These are phyloP conservation scores for Claviceps pazoutovae DNA, from an alignment of 2,329 filamentous ascomycete genomes.

Conservation along the genomic window DNA sequence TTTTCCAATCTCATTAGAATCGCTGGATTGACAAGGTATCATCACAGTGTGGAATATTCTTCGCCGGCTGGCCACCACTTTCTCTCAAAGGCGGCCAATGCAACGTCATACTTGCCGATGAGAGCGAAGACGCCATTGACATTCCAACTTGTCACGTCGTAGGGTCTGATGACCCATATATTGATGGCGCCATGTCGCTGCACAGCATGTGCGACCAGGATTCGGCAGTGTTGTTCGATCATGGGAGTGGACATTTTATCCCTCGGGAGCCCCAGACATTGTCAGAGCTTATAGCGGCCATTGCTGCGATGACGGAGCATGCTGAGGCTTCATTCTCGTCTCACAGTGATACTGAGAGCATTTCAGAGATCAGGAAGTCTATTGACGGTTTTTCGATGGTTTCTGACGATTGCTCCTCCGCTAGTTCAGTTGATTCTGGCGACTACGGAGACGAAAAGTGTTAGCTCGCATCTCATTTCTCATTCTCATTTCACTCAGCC, in stretches of 20 bases:
- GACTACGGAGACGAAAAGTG: neutral
- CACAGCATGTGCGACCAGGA: constrained; percentile 49
- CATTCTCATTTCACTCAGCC: neutral
- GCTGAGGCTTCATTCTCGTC: neutral
- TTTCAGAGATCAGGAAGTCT: neutral
- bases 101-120: constrained; percentile 33
- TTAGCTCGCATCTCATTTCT: neutral
- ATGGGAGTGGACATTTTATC: constrained; percentile 50
- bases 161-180: constrained; percentile 44
- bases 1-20: no score
- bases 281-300: constrained; percentile 23
- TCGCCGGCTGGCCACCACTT: constrained; percentile 39
- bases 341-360: neutral
- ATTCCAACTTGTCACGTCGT: constrained; percentile 40
- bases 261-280: constrained; percentile 37
- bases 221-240: constrained; percentile 46
- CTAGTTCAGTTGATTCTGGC: neutral
- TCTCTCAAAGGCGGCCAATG: constrained; percentile 23
- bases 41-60: constrained; percentile 32
- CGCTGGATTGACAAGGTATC: neutral
- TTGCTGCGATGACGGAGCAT: neutral
- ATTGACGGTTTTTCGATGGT: neutral
- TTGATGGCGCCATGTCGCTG: constrained; percentile 45
- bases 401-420: neutral
- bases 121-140: constrained; percentile 33